Evolutionary conservation across 2,329 filamentous ascomycete genomes (phyloP).

Genomic region (Ascochyta clinopodiicola): DNA sequence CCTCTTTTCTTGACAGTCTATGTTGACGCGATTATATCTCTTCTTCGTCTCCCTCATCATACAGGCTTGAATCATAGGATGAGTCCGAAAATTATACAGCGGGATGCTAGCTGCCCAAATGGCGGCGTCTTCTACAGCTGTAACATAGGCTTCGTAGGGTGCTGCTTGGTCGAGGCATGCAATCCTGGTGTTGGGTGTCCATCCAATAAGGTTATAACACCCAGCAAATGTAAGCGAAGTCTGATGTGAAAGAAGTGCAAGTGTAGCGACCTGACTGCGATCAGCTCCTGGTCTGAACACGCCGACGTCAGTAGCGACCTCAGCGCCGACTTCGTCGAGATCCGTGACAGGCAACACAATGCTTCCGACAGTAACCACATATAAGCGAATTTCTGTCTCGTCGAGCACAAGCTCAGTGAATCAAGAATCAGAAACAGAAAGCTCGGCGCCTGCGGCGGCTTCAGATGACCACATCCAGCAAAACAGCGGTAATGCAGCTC

Average conservation of each 20-base stretch:
- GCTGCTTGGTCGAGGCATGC: slow-evolving; percentile 37
- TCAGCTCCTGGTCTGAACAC: background rate
- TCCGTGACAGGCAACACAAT: background rate
- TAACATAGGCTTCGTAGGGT: slow-evolving; percentile 27
- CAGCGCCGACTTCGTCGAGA: background rate
- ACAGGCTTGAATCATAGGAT: slow-evolving; percentile 13
- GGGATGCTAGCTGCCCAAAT: slow-evolving; percentile 20
- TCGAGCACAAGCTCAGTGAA: background rate
- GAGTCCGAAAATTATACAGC: slow-evolving; percentile 10
- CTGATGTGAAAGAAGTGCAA: background rate
- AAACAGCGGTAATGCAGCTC: background rate
- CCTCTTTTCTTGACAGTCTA: background rate
- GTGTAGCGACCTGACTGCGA: background rate
- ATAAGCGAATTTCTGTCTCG: background rate
- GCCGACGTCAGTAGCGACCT: background rate
- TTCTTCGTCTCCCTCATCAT: background rate
- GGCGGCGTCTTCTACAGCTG: slow-evolving; percentile 34
- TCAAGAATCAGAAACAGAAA: slow-evolving; percentile 2
- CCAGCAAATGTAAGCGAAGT: slow-evolving; percentile 24
- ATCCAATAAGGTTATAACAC: slow-evolving; percentile 24
- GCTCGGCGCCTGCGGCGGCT: background rate
- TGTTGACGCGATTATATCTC: too few species aligned
- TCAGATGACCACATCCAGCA: background rate
- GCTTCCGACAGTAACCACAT: background rate
- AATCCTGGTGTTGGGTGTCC: slow-evolving; percentile 27